These are phyloP conservation scores for Neurospora sp. DNA, from an alignment of 2,329 filamentous ascomycete genomes.

Conservation along the genomic window DNA sequence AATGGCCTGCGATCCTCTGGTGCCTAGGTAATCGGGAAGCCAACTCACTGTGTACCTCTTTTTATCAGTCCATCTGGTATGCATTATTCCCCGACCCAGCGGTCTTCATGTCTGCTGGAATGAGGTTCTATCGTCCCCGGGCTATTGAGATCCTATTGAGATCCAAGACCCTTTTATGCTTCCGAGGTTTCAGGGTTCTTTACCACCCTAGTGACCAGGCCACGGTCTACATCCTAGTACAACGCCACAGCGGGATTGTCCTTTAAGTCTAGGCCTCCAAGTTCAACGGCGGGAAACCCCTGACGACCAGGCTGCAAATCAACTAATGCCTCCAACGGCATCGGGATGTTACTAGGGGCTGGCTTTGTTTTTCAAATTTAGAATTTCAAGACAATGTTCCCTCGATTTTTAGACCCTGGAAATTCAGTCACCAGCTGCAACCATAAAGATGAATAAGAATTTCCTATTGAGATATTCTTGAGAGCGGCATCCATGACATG, in stretches of 20 bases:
- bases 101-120: not conserved
- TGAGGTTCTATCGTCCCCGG: not conserved
- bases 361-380: not conserved
- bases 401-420: not conserved
- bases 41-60: no score
- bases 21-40: no score
- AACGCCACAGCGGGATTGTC: not conserved
- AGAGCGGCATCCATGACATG: not conserved
- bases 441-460: not conserved
- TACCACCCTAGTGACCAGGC: no score
- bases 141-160: not conserved
- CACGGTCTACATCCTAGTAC: not conserved
- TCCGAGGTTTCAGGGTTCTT: not conserved
- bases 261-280: not conserved
- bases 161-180: not conserved
- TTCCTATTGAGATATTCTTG: not conserved
- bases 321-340: not conserved
- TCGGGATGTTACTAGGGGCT: not conserved
- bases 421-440: not conserved
- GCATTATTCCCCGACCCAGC: no score
- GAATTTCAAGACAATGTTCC: not conserved
- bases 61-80: no score
- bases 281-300: not conserved
- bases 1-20: not conserved
- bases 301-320: not conserved